phyloP scores from a whole-genome alignment of 257 asterid genomes.

The Marsdenia floribunda region DNA sequence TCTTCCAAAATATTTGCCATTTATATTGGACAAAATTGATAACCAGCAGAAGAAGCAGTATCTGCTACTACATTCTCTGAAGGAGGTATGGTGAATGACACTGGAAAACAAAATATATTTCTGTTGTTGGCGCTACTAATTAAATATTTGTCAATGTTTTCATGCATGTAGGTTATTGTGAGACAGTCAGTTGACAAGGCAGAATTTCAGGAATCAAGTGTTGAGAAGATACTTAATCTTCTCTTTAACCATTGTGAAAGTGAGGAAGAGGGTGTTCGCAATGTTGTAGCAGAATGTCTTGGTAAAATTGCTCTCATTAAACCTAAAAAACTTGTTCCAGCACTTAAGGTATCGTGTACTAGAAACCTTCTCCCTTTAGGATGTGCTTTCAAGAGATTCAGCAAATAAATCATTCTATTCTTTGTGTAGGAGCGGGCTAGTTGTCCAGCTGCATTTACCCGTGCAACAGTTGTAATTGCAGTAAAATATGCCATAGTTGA shows the following conservation, averaged over 20 bases:
- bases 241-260: slow-evolving; percentile 98
- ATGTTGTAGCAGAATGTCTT: slow-evolving; percentile 97
- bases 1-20: slow-evolving; percentile 85
- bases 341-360: slow-evolving; percentile 61
- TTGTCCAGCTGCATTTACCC: slow-evolving; percentile 82
- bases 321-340: slow-evolving; percentile 96
- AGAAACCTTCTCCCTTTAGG: background rate
- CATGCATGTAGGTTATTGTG: slow-evolving; percentile 73
- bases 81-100: slow-evolving; percentile 54
- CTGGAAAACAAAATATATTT: slow-evolving; percentile 1
- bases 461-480: slow-evolving; percentile 95
- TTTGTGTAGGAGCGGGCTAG: slow-evolving; percentile 73
- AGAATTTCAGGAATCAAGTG: slow-evolving; percentile 91
- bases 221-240: slow-evolving; percentile 78
- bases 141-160: slow-evolving; percentile 9
- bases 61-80: slow-evolving; percentile 88
- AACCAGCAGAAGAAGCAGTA: slow-evolving; percentile 99
- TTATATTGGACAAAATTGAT: slow-evolving; percentile 91
- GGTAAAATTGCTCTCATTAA: slow-evolving; percentile 97
- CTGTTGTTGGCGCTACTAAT: background rate
- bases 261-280: slow-evolving; percentile 99
- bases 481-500: slow-evolving; percentile 91
- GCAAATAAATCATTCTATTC: slow-evolving; percentile 20
- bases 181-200: slow-evolving; percentile 98
- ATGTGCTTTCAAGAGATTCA: background rate